Evolutionary conservation across 306 rosid genomes (phyloP).

Genomic region (Prunus salicina): DNA sequence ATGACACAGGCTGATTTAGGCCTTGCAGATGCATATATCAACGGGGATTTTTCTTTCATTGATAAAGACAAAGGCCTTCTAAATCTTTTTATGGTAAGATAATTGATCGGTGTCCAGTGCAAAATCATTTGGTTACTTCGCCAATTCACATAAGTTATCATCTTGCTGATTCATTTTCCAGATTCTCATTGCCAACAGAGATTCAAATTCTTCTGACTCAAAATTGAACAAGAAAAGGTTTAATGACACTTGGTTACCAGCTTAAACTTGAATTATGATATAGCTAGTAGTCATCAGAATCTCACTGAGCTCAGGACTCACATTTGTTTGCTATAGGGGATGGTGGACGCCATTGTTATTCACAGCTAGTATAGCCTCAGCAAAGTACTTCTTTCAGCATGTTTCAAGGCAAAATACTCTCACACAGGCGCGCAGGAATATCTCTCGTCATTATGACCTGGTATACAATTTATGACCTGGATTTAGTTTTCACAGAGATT

Average conservation of each 20-base stretch:
- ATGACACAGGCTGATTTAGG: conserved; percentile 93
- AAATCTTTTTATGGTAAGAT: conserved; percentile 54
- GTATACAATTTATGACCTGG: conserved; percentile 27
- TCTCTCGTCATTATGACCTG: conserved; percentile 89
- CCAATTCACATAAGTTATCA: not conserved
- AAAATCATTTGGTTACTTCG: conserved; percentile 2
- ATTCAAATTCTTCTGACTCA: conserved; percentile 45
- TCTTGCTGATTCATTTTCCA: conserved; percentile 29
- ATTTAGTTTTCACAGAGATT: not conserved
- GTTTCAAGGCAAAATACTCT: conserved; percentile 75
- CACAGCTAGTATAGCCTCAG: conserved; percentile 72
- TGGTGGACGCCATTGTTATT: conserved; percentile 92
- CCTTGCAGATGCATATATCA: conserved; percentile 85
- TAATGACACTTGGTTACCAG: not conserved
- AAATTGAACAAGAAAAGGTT: conserved; percentile 58
- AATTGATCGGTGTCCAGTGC: not conserved
- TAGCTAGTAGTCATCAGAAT: not conserved
- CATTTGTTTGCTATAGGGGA: conserved; percentile 47
- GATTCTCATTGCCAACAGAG: conserved; percentile 86
- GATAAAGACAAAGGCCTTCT: conserved; percentile 77
- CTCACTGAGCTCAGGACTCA: conserved; percentile 1
- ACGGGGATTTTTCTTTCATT: conserved; percentile 69
- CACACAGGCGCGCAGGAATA: conserved; percentile 84
- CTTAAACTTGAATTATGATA: not conserved
- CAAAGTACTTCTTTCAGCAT: conserved; percentile 71